Evolutionary conservation across 2,329 filamentous ascomycete species (phyloP), one percentile per base, ranked within the genome.

Genomic region (Colletotrichum gloeosporioides): DNA sequence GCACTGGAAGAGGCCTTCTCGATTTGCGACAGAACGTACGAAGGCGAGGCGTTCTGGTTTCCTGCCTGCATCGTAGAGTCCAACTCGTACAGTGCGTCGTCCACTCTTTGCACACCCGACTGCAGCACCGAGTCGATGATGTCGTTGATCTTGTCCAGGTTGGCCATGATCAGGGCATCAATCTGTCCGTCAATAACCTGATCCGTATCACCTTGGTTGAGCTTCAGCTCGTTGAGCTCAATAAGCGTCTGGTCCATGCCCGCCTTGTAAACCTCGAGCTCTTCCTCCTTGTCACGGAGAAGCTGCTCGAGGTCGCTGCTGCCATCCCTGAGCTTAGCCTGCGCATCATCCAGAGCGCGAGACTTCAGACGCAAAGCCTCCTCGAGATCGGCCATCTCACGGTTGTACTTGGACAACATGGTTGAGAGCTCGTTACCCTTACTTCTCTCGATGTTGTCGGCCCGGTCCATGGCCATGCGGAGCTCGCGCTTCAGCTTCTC

Each of bases 31-130:
- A 99, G 89, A 15, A 99, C 96, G 83, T 98, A 99, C 2, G 96
- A 92, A 16, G 97, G 96, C 55, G 96, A 98, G 1, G 97, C 97
- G 82, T 98, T 99, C 87, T 99, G 97, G 87, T 99, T 99, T 85
- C 97, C 97, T 55, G 96, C 97, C 84, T 99, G 96, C 96, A 99
- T 99, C 25, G 95, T 95, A 25, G 97, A 99, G 85, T 99, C 97
- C 59, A 99, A 90, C 85, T 99, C 97, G 86, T 99, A 99, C 44
- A 99, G 89, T 59, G 97, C 96, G 85, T 99, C 97, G 81, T 99
- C 97, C 16, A 99, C 96, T 61, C 97, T 94, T 81, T 97, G 93
- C 27, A 99, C 95, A 79, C 96, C 97, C 65, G 95, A 94, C 83
- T 99, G 96, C 53, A 99, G 89, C 5, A 99, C 97, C 0, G 96